phyloP scores from a whole-genome alignment of 495 filamentous ascomycete species.

The Sordaria brevicollis region DNA sequence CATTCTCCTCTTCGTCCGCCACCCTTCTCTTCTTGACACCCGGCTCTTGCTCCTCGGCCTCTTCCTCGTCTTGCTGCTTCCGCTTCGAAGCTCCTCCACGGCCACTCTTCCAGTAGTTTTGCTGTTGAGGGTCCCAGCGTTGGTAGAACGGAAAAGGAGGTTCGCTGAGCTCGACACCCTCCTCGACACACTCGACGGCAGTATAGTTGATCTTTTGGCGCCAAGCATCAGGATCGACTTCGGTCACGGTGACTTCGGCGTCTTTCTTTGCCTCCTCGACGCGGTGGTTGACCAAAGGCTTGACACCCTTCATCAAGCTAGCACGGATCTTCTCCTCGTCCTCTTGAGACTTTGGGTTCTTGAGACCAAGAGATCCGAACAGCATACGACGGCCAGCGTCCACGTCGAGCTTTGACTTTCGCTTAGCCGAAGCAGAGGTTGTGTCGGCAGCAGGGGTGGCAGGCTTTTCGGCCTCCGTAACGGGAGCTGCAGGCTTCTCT shows the following conservation, averaged over 20 bases:
- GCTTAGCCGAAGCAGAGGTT: conserved; percentile 3
- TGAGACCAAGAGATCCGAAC: conserved; percentile 63
- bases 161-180: conserved; percentile 60
- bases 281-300: conserved; percentile 16
- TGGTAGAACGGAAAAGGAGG: conserved; percentile 88
- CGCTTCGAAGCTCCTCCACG: conserved; percentile 28
- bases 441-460: neutral
- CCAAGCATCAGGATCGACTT: conserved; percentile 49
- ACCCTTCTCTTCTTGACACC: conserved; percentile 41
- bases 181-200: conserved; percentile 74
- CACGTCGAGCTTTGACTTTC: conserved; percentile 42
- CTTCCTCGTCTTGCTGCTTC: conserved; percentile 28
- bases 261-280: neutral
- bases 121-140: conserved; percentile 73
- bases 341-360: conserved; percentile 53
- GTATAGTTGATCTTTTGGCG: conserved; percentile 56
- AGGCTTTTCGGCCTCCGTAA: neutral
- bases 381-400: conserved; percentile 56
- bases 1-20: conserved; percentile 21
- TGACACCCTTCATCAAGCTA: conserved; percentile 39
- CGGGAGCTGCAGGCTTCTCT: neutral
- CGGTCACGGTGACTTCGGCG: neutral
- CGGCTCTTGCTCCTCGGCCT: conserved; percentile 22
- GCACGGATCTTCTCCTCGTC: conserved; percentile 54
- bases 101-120: conserved; percentile 24